These are phyloP conservation scores for Botrytis medusae DNA, from an alignment of 2,329 filamentous ascomycete species.

Conservation along the genomic window DNA sequence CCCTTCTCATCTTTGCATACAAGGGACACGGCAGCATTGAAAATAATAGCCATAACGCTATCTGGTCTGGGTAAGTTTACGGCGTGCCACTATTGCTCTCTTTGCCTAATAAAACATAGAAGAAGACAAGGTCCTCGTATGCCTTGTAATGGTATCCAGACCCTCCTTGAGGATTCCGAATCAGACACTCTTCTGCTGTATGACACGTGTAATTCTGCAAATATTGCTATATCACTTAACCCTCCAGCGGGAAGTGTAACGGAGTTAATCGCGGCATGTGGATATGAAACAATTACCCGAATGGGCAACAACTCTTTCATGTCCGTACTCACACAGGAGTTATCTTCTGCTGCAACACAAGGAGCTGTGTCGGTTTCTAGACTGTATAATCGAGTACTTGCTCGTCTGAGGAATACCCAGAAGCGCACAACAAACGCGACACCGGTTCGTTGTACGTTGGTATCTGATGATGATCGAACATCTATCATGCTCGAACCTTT, in stretches of 20 bases:
- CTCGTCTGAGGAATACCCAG: not conserved
- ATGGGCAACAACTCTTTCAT: not conserved
- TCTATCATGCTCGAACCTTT: not conserved
- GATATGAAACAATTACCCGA: not conserved
- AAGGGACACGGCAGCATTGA: not conserved
- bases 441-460: not conserved
- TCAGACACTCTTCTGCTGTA: constrained; percentile 1
- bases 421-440: not conserved
- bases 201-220: not conserved
- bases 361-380: not conserved
- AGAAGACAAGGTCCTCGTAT: not conserved
- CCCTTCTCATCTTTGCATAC: not conserved
- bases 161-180: not conserved
- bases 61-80: not conserved
- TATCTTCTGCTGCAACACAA: not conserved
- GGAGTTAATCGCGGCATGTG: not conserved
- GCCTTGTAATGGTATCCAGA: not conserved
- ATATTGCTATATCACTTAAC: not conserved
- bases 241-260: not conserved
- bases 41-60: not conserved
- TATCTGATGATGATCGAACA: not conserved
- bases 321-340: not conserved
- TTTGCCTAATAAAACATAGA: not conserved
- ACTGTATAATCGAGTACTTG: not conserved
- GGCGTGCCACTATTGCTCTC: not conserved